phyloP scores from a whole-genome alignment of 106 monocot species.

The Ottelia alismoides region DNA sequence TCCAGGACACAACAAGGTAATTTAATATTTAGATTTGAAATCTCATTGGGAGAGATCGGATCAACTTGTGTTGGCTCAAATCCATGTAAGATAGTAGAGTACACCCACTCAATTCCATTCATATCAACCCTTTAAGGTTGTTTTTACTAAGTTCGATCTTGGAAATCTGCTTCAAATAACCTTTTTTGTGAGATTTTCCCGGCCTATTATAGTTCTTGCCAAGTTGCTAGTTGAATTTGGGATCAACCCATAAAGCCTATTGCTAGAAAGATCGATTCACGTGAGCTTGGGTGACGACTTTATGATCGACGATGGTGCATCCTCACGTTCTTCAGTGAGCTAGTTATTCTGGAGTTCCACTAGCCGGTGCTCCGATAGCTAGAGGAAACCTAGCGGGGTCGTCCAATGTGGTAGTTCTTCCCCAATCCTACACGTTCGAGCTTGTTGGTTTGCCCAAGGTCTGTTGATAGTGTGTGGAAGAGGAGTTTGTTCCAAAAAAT shows the following conservation, averaged over 20 bases:
- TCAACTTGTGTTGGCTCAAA: conserved; percentile 34
- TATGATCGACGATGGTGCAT: background rate
- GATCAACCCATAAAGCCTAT: conserved; percentile 29
- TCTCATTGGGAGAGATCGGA: conserved; percentile 20
- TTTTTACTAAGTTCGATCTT: conserved; percentile 50
- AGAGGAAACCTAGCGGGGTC: conserved; percentile 42
- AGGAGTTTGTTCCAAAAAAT: too few species aligned
- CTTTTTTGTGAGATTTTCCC: conserved; percentile 25
- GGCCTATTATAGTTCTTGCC: conserved; percentile 30
- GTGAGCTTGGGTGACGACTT: conserved; percentile 8
- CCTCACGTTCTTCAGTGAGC: conserved; percentile 24
- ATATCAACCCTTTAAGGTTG: conserved; percentile 36
- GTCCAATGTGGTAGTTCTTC: conserved; percentile 49
- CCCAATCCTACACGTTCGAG: conserved; percentile 35
- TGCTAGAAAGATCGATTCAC: conserved; percentile 40
- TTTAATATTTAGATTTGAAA: conserved; percentile 31
- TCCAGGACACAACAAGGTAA: conserved; percentile 54
- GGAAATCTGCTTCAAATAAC: conserved; percentile 18
- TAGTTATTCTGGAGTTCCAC: conserved; percentile 54
- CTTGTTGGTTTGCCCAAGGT: conserved; percentile 28
- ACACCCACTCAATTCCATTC: conserved; percentile 30
- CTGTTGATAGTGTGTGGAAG: too few species aligned
- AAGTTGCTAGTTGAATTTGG: conserved; percentile 42
- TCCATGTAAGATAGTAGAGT: conserved; percentile 32
- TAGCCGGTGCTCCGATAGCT: conserved; percentile 28